phyloP scores from a whole-genome alignment of 169 alveolate species.

The Blepharisma undulans region DNA sequence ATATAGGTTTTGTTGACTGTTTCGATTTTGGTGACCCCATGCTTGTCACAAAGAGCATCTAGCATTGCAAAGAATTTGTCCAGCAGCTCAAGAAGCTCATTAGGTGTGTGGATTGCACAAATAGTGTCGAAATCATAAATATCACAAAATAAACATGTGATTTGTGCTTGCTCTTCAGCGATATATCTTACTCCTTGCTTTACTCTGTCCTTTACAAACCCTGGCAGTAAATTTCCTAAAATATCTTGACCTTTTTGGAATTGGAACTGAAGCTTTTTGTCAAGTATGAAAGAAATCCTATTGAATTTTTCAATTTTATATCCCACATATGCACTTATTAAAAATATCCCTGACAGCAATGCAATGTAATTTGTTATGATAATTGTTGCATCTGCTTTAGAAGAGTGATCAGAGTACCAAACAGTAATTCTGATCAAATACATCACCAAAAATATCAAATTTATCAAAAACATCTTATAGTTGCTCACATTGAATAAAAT shows the following conservation, averaged over 20 bases:
- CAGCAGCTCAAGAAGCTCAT: slow-evolving; percentile 33
- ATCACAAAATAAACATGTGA: slow-evolving; percentile 95
- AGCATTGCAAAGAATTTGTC: slow-evolving; percentile 20
- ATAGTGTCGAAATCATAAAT: slow-evolving; percentile 95
- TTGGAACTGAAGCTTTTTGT: slow-evolving; percentile 33
- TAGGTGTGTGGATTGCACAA: slow-evolving; percentile 38
- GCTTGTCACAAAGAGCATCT: slow-evolving; percentile 38
- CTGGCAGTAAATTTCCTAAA: slow-evolving; percentile 82
- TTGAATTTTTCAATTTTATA: not conserved
- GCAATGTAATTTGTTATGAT: not conserved
- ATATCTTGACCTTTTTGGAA: slow-evolving; percentile 53
- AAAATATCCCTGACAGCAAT: not conserved
- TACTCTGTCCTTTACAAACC: slow-evolving; percentile 79
- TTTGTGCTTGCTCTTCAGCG: slow-evolving; percentile 90
- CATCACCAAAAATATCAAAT: not conserved
- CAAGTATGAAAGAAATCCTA: not conserved
- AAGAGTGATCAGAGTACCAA: not conserved
- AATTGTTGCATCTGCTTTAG: not conserved
- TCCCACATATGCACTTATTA: slow-evolving; percentile 18
- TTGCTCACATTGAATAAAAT: slow-evolving; percentile 7
- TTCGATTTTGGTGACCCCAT: slow-evolving; percentile 42
- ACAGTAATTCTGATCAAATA: not conserved
- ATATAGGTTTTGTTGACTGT: slow-evolving; percentile 44
- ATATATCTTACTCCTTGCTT: slow-evolving; percentile 78
- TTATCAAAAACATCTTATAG: not conserved